Evolutionary conservation across 805 yeast genomes (phyloP).

Genomic region (Debaryomyces tyrocola): DNA sequence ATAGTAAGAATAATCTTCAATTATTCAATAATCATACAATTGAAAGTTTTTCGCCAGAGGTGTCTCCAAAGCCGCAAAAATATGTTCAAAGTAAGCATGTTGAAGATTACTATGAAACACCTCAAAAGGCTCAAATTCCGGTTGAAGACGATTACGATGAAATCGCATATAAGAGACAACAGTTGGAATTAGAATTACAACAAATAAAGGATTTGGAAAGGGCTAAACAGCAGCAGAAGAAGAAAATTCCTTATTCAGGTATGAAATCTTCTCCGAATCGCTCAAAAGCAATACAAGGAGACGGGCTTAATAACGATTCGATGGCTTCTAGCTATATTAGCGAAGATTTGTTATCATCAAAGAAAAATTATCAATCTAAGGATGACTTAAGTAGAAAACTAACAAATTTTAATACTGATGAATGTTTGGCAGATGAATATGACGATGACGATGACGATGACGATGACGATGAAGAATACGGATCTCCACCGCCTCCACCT

Average conservation of each 20-base stretch:
- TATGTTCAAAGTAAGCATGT: background rate
- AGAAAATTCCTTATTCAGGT: background rate
- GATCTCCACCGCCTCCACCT: constrained; percentile 32
- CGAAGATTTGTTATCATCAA: constrained; percentile 36
- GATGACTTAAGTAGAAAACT: constrained; percentile 38
- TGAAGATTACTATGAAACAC: constrained; percentile 1
- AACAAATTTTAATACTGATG: constrained; percentile 20
- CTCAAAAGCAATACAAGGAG: constrained; percentile 1
- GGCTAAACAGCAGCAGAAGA: constrained; percentile 2
- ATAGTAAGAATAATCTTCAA: constrained; percentile 9
- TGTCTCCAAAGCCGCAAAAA: constrained; percentile 9
- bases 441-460: background rate
- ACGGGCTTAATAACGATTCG: constrained; percentile 12
- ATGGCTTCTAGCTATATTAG: constrained; percentile 31
- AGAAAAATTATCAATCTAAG: constrained; percentile 28
- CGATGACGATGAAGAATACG: constrained; percentile 11
- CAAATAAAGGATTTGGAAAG: constrained; percentile 32
- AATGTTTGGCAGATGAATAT: constrained; percentile 7
- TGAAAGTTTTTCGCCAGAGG: constrained; percentile 27
- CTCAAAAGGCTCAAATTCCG: background rate
- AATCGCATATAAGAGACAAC: constrained; percentile 34
- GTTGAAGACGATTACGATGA: constrained; percentile 23
- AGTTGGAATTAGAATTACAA: constrained; percentile 39
- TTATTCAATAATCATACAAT: constrained; percentile 21
- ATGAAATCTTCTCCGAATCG: background rate